phyloP scores from a whole-genome alignment of 2,329 filamentous ascomycete genomes.

The Metarhizium rileyi region DNA sequence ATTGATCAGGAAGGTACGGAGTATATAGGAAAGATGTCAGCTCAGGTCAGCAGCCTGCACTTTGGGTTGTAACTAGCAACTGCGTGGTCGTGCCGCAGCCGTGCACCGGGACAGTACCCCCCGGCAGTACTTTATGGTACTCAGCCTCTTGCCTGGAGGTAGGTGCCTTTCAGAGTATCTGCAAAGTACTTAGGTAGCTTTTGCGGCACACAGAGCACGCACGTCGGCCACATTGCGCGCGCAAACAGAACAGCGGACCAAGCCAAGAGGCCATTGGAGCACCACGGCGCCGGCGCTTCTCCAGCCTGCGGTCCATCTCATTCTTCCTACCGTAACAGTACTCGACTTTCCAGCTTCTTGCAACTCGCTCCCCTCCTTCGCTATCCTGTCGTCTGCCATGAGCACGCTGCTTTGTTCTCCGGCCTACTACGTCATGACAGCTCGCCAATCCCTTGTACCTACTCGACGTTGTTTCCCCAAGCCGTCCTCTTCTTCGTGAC shows the following conservation, averaged over 20 bases:
- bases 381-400: constrained; percentile 6
- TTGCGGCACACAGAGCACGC: no score
- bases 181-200: no score
- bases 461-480: constrained; percentile 5
- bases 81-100: no score
- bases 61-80: no score
- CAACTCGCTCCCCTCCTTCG: constrained; percentile 4
- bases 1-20: no score
- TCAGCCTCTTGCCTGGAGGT: no score
- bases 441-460: constrained; percentile 3
- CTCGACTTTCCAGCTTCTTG: constrained; percentile 1
- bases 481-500: constrained; percentile 6
- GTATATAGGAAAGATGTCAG: no score
- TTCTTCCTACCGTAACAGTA: background rate
- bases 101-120: no score
- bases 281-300: background rate
- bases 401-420: constrained; percentile 5
- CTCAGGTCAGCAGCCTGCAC: background rate
- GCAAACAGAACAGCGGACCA: background rate
- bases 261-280: background rate
- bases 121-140: no score
- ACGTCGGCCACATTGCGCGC: background rate
- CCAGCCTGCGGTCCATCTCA: constrained; percentile 6
- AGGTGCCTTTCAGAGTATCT: no score
- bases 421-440: constrained; percentile 11